phyloP scores from a whole-genome alignment of 805 yeast species.

The Metschnikowia orientalis region DNA sequence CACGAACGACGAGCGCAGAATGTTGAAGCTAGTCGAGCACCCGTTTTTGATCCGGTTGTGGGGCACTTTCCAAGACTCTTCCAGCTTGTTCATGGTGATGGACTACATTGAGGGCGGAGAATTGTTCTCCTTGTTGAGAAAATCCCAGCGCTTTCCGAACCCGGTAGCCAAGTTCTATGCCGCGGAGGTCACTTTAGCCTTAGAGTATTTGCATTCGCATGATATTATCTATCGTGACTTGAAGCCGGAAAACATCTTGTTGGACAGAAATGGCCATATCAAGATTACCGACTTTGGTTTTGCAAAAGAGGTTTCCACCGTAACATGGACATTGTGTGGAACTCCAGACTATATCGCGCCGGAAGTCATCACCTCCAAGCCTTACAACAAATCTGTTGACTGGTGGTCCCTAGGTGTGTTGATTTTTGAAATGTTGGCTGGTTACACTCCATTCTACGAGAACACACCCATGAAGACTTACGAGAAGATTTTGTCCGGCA shows the following conservation, averaged over 20 bases:
- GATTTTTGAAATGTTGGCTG: conserved; percentile 59
- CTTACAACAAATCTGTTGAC: conserved; percentile 59
- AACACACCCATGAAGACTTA: conserved; percentile 62
- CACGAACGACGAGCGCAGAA: conserved; percentile 58
- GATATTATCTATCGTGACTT: conserved; percentile 58
- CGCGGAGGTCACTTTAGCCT: conserved; percentile 55
- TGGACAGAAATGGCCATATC: conserved; percentile 58
- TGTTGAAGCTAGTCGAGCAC: conserved; percentile 54
- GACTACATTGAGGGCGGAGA: conserved; percentile 65
- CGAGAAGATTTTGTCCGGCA: conserved; percentile 53
- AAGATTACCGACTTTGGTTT: conserved; percentile 60
- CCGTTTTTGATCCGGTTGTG: conserved; percentile 61
- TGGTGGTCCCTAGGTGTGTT: conserved; percentile 65
- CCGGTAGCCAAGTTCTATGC: conserved; percentile 64
- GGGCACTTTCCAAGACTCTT: conserved; percentile 62
- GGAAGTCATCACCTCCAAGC: conserved; percentile 60
- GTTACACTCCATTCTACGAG: conserved; percentile 60
- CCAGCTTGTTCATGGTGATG: conserved; percentile 58
- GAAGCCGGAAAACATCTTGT: conserved; percentile 56
- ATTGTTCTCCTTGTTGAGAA: conserved; percentile 50
- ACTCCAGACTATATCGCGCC: conserved; percentile 65
- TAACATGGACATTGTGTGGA: conserved; percentile 60
- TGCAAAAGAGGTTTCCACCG: conserved; percentile 57
- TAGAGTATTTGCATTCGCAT: conserved; percentile 55
- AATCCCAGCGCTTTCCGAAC: conserved; percentile 56